phyloP scores from a whole-genome alignment of 2,329 filamentous ascomycete genomes.

The Nemania bipapillata region DNA sequence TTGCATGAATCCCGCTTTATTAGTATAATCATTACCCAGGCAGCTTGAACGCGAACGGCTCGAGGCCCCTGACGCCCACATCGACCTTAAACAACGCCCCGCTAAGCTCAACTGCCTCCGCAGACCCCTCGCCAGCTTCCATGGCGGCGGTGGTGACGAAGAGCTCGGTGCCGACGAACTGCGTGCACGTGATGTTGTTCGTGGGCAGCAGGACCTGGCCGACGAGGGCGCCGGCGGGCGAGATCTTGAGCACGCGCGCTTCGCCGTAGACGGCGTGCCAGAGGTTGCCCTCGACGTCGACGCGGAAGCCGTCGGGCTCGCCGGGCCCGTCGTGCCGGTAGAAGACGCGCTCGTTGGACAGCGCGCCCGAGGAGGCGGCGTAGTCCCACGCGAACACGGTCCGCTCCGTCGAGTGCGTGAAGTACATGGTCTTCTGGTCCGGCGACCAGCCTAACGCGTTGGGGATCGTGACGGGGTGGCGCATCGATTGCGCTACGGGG shows the following conservation, averaged over 20 bases:
- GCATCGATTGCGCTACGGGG: slow-evolving; percentile 65
- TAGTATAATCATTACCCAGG: slow-evolving; percentile 13
- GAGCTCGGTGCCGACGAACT: slow-evolving; percentile 78
- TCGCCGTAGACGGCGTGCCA: slow-evolving; percentile 91
- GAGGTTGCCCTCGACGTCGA: slow-evolving; percentile 85
- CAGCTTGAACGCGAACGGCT: slow-evolving; percentile 72
- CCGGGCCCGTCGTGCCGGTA: slow-evolving; percentile 74
- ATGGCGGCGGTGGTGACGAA: slow-evolving; percentile 81
- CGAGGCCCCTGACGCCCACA: slow-evolving; percentile 75
- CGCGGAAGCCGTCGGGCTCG: slow-evolving; percentile 83
- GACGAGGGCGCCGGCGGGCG: slow-evolving; percentile 73
- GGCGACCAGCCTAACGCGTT: slow-evolving; percentile 86
- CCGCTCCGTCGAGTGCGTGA: slow-evolving; percentile 79
- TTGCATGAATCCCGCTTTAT: background rate
- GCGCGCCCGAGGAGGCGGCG: slow-evolving; percentile 66
- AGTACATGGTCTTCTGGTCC: slow-evolving; percentile 78
- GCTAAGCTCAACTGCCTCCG: slow-evolving; percentile 70
- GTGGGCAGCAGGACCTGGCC: slow-evolving; percentile 82
- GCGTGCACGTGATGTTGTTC: slow-evolving; percentile 80
- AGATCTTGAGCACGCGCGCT: slow-evolving; percentile 78
- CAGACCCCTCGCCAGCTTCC: slow-evolving; percentile 71
- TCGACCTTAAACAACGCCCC: slow-evolving; percentile 81
- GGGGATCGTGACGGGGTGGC: slow-evolving; percentile 75
- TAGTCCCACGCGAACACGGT: slow-evolving; percentile 82
- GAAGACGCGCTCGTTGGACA: slow-evolving; percentile 76